Evolutionary conservation across 345 rosid species (phyloP), one percentile per base, ranked within the genome.

Genomic region (Camelina hispida): DNA sequence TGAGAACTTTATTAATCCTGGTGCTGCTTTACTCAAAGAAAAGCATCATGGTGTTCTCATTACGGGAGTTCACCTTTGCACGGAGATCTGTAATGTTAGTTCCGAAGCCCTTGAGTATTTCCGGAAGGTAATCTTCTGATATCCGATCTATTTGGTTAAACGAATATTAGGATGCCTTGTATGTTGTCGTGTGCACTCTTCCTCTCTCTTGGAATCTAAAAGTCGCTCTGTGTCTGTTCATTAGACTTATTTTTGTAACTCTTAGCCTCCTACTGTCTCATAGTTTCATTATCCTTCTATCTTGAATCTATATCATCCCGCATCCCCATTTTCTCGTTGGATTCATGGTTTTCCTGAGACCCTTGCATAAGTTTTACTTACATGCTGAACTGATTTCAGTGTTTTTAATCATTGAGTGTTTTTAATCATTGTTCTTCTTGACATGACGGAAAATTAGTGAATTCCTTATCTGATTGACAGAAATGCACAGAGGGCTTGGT

Each of bases 1-100:
- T 38, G 99, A 95, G 76, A 95, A 92, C 81, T 95, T 92, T 82
- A 83, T 89, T 76, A 95, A 89, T 79, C 88, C 89, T 76, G 85
- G 91, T 61, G 83, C 97, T 74, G 77, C 92, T 23, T 85, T 95
- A 62, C 96, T 95, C 70, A 92, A 85, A 86, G 99, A 90, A 86
- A 95, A 95, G 78, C 99, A 95, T 79, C 99, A 95, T 81, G 99
- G 99, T 78, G 97, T 90, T 76, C 77, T 92, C 78, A 87, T 92
- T 65, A 90, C 97, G 10, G 97, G 96, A 75, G 79, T 95, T 84
- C 97, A 92, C 80, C 96, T 95, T 71, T 92, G 97, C 77, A 84
- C 86, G 11, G 97, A 95, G 83, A 83, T 95, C 62, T 89, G 99
- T 82, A 89, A 76, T 86, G 82, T 85, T 87, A 90, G 96, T 73